Evolutionary conservation across 2,329 filamentous ascomycete genomes (phyloP).

Genomic region (Colletotrichum sp.): DNA sequence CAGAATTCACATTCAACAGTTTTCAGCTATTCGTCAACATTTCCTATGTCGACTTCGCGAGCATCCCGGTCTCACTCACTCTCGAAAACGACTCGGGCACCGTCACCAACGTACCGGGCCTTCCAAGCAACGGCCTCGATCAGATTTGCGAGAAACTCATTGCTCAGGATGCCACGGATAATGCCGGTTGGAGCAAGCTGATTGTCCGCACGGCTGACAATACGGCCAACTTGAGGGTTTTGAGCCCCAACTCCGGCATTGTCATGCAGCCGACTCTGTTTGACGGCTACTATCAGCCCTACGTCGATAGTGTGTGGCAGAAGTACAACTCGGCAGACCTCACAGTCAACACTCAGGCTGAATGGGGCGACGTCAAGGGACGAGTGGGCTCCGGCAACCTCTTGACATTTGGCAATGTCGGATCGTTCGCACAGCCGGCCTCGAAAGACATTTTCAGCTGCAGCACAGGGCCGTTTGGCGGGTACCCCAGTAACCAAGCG

Average conservation of each 20-base stretch:
- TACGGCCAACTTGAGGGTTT: constrained; percentile 47
- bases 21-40: constrained; percentile 71
- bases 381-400: constrained; percentile 38
- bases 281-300: constrained; percentile 52
- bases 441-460: constrained; percentile 57
- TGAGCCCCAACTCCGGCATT: constrained; percentile 58
- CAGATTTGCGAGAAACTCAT: constrained; percentile 48
- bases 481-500: constrained; percentile 41
- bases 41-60: constrained; percentile 78
- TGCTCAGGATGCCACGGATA: constrained; percentile 49
- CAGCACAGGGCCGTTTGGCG: constrained; percentile 61
- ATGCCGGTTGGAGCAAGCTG: constrained; percentile 57
- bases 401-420: constrained; percentile 44
- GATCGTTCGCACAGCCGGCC: constrained; percentile 50
- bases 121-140: constrained; percentile 51
- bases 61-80: constrained; percentile 63
- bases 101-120: constrained; percentile 52
- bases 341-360: constrained; percentile 58
- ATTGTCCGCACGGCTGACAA: constrained; percentile 46
- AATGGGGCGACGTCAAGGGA: constrained; percentile 54
- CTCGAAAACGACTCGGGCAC: constrained; percentile 52
- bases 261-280: constrained; percentile 51
- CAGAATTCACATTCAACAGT: constrained; percentile 71
- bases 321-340: constrained; percentile 50
- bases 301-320: constrained; percentile 57